Conservation (phyloP, 2,329 filamentous ascomycete genomes). For the Penicillium crustosum region DNA sequence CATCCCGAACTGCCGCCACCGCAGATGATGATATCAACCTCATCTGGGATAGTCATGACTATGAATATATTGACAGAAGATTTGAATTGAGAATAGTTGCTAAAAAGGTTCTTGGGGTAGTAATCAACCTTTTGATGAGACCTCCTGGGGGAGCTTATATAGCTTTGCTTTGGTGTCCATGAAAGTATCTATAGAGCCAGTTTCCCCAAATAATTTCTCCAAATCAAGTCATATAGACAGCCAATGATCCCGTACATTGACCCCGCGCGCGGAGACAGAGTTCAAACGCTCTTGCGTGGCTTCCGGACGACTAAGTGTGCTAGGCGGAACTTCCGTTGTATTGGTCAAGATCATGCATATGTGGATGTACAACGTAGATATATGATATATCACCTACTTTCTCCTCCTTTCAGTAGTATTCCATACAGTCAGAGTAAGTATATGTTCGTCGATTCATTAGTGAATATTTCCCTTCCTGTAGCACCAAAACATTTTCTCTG, state of each 20-base stretch:
- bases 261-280: slow-evolving; percentile 9
- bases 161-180: neutral
- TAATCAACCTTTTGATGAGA: neutral
- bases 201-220: neutral
- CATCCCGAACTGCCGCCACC: slow-evolving; percentile 65
- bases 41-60: slow-evolving; percentile 67
- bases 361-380: neutral
- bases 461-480: neutral
- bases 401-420: neutral
- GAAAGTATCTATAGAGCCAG: neutral
- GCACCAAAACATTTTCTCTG: neutral
- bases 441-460: neutral
- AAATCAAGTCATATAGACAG: neutral
- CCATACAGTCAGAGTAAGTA: neutral
- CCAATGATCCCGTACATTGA: neutral
- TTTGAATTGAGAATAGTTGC: neutral
- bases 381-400: neutral
- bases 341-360: neutral
- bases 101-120: neutral
- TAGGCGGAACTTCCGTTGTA: neutral
- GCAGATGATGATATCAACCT: slow-evolving; percentile 78
- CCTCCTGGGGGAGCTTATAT: neutral
- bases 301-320: neutral
- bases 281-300: neutral
- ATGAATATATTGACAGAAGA: neutral